These are phyloP conservation scores for Aspergillus tubingensis DNA, from an alignment of 2,329 filamentous ascomycete genomes.

Conservation along the genomic window DNA sequence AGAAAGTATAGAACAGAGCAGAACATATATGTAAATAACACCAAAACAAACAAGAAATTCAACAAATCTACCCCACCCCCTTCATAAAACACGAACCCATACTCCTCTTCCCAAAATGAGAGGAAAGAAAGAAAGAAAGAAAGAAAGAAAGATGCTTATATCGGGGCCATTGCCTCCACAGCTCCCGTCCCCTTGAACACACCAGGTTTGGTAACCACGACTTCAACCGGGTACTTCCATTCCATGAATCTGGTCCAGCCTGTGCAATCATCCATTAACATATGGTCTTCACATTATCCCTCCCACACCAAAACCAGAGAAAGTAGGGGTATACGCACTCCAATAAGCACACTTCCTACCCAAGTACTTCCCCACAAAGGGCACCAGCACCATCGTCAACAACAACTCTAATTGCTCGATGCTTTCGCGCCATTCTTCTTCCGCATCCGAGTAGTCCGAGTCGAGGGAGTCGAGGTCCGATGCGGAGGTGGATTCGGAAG, in stretches of 20 bases:
- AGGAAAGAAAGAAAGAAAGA: not conserved
- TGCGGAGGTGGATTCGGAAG: constrained; percentile 41
- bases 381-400: constrained; percentile 90
- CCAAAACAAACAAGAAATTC: no score
- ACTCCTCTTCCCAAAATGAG: not conserved
- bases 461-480: constrained; percentile 48
- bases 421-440: constrained; percentile 92
- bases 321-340: constrained; percentile 59
- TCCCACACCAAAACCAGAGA: not conserved
- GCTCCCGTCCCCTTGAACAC: constrained; percentile 65
- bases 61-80: no score
- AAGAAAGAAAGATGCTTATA: constrained; percentile 28
- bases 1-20: no score
- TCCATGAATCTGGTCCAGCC: constrained; percentile 75
- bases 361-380: constrained; percentile 92
- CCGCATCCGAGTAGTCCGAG: constrained; percentile 73
- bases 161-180: constrained; percentile 54
- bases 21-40: no score
- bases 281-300: not conserved
- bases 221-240: constrained; percentile 84
- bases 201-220: constrained; percentile 62
- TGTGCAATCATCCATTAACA: constrained; percentile 1
- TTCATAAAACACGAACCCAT: no score
- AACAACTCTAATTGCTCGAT: constrained; percentile 91
- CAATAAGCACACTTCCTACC: constrained; percentile 94